Evolutionary conservation across 225 moss, liverwort and hornwort species (phyloP), one percentile per base, ranked within the genome.

Genomic region (Bryum argenteum): DNA sequence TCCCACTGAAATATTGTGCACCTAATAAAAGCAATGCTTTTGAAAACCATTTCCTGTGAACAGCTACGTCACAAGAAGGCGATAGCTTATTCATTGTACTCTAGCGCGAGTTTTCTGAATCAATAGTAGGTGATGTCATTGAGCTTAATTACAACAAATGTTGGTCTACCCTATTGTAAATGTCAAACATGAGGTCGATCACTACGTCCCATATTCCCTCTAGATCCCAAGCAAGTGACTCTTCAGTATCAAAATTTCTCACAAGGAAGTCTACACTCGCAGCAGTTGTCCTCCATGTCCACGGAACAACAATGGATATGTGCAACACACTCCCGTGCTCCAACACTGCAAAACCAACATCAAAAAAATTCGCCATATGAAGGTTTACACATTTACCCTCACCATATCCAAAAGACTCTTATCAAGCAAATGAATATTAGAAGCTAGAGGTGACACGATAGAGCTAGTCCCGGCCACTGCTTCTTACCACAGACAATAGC

Each of bases 301-400:
- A 61, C 90, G 88, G 57, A 98, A 94, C 67, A 98, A 44, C 23
- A 98, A 81, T 55, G 98, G 92, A 70, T 98, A 98, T 42, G 88
- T 88, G 83, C 94, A 89, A 79, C 89, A 98, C 39, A 94, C 65
- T 59, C 98, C 94, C 60, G 83, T 87, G 82, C 91, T 98, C 98
- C 98, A 98, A 74, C 92, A 98, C 91, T 93, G 95, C 85, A 88
- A 70, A 85, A 76, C 56, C 64, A 72, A 66, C 33, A 45, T 43
- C 68, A 61, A 70, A 5, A 33, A 33, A 5, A 26, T 45, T 75
- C 63, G 65, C 52, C 44, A 3, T 11, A 16, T 11, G 37, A 12
- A 66, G 52, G 45, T 26, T 33, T n/a, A 18, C 20, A 58, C n/a
- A 55, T 61, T 43, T 14, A 73, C 52, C n/a, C 54, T 11, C 15